phyloP scores from a whole-genome alignment of 73 alveolate species.

The Halteria grandinella region DNA sequence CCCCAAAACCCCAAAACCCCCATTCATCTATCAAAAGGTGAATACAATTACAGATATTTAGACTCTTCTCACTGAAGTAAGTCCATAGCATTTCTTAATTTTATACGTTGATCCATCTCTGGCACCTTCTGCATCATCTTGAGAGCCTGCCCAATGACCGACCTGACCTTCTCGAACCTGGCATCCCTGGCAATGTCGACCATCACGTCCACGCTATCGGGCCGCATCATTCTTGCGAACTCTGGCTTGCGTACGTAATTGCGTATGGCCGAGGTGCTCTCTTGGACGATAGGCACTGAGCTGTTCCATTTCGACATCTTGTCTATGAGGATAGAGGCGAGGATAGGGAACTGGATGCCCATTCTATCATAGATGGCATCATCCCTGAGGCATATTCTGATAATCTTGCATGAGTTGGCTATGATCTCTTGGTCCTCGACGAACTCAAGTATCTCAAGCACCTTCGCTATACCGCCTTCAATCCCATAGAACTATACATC shows the following conservation, averaged over 20 bases:
- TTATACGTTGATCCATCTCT: constrained; percentile 35
- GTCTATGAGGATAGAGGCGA: constrained; percentile 39
- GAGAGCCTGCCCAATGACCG: constrained; percentile 29
- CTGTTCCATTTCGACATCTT: constrained; percentile 48
- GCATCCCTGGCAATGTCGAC: constrained; percentile 52
- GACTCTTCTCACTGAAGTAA: not conserved
- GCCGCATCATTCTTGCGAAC: constrained; percentile 34
- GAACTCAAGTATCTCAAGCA: constrained; percentile 42
- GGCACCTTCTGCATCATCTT: constrained; percentile 42
- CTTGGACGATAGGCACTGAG: constrained; percentile 40
- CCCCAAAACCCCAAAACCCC: constrained; percentile 28
- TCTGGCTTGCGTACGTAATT: constrained; percentile 49
- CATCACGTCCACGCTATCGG: constrained; percentile 44
- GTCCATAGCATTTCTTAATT: constrained; percentile 11
- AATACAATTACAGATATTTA: not conserved
- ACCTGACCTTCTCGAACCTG: constrained; percentile 40
- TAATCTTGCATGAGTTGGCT: constrained; percentile 61
- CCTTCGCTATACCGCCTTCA: constrained; percentile 45
- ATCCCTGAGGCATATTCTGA: constrained; percentile 57
- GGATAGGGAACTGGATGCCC: constrained; percentile 11
- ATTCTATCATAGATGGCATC: constrained; percentile 44
- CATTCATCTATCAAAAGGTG: not conserved
- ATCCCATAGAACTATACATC: constrained; percentile 19
- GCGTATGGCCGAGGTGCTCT: constrained; percentile 41
- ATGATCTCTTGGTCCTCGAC: constrained; percentile 61